A percentile compares a stretch with the other conserved stretches of the same genome.
phyloP scores from a whole-genome alignment of 257 asterid genomes.

The Solanum infundibuliforme region DNA sequence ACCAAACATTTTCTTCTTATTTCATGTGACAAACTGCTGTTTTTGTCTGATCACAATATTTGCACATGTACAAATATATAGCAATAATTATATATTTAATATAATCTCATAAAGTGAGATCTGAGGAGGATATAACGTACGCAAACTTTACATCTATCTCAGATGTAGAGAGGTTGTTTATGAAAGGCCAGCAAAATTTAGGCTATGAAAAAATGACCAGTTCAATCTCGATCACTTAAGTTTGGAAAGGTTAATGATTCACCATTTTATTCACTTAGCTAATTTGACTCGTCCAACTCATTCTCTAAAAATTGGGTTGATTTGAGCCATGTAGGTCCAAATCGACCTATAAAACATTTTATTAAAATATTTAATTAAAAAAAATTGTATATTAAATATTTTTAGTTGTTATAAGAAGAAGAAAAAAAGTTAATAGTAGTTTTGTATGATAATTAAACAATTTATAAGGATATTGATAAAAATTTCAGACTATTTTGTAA shows the following conservation, averaged over 20 bases:
- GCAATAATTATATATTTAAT: too few species aligned
- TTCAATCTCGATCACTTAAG: background rate
- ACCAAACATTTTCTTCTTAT: background rate
- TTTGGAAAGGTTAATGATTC: too few species aligned
- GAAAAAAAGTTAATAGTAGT: background rate
- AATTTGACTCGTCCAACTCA: background rate
- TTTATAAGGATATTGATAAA: background rate
- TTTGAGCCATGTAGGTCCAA: background rate
- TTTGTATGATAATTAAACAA: background rate
- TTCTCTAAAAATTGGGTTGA: background rate
- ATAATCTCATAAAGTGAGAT: background rate
- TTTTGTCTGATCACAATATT: constrained; percentile 8
- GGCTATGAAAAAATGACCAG: background rate
- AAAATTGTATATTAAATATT: too few species aligned
- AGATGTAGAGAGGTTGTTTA: too few species aligned
- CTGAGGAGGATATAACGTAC: background rate
- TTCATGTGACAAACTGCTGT: constrained; percentile 25
- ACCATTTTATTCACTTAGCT: background rate
- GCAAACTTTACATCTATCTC: background rate
- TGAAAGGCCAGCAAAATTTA: background rate
- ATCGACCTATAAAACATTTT: background rate
- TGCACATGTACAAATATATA: background rate
- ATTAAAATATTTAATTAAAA: too few species aligned
- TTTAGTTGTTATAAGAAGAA: too few species aligned
- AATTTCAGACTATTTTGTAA: background rate